Evolutionary conservation across 2,329 filamentous ascomycete genomes (phyloP).

Genomic region (Coleophoma cylindrospora): DNA sequence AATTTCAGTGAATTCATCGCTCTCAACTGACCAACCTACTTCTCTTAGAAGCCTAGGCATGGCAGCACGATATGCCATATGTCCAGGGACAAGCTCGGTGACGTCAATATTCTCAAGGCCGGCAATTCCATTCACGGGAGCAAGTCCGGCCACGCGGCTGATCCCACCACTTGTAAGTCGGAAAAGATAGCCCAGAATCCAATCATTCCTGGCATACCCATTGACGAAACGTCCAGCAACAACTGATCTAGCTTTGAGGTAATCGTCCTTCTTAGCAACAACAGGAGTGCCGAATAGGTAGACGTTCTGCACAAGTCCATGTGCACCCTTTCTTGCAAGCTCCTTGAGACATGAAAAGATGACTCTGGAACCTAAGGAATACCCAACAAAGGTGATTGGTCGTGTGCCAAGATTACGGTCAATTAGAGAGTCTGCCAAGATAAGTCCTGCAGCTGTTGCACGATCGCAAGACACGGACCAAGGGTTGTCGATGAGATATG

Average conservation of each 20-base stretch:
- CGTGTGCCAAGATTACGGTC: conserved; percentile 87
- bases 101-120: conserved; percentile 88
- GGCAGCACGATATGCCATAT: conserved; percentile 93
- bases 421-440: conserved; percentile 89
- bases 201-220: conserved; percentile 90
- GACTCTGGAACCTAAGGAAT: conserved; percentile 85
- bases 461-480: conserved; percentile 96
- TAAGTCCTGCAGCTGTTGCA: conserved; percentile 81
- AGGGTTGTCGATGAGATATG: conserved; percentile 96
- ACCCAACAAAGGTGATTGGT: conserved; percentile 89
- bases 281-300: conserved; percentile 92
- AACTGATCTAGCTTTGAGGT: conserved; percentile 71
- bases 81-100: conserved; percentile 78
- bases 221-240: conserved; percentile 93
- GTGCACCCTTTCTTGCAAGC: conserved; percentile 75
- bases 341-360: conserved; percentile 91
- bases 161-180: conserved; percentile 90
- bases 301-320: conserved; percentile 88
- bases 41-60: conserved; percentile 86
- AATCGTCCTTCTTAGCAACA: conserved; percentile 89
- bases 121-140: conserved; percentile 67
- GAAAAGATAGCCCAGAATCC: conserved; percentile 96
- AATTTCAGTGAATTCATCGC: conserved; percentile 92
- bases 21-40: conserved; percentile 87
- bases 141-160: conserved; percentile 79